Evolutionary conservation across 768 basidiomycete species (phyloP).

Genomic region (Scleroderma citrinum): DNA sequence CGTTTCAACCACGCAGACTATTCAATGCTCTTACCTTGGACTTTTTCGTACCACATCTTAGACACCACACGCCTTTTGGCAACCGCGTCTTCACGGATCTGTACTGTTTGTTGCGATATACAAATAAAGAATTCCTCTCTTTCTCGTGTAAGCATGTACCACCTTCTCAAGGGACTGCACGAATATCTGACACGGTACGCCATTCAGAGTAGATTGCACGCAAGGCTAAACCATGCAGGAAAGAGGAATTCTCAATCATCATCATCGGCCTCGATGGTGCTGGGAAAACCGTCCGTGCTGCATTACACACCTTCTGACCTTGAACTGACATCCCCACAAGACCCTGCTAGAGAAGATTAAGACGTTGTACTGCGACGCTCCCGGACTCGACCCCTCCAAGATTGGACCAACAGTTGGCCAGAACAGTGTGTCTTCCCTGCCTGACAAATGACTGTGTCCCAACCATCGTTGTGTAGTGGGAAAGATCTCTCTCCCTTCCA

Average conservation of each 20-base stretch:
- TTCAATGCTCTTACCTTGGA: too few relatives aligned
- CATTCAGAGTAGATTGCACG: background rate
- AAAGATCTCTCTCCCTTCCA: slow-evolving; percentile 87
- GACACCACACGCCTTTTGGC: too few relatives aligned
- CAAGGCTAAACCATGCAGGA: slow-evolving; percentile 37
- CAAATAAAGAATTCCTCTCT: too few relatives aligned
- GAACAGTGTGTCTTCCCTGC: slow-evolving; percentile 63
- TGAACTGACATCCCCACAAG: slow-evolving; percentile 31
- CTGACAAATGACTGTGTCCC: background rate
- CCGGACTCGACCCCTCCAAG: slow-evolving; percentile 86
- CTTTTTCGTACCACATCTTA: too few relatives aligned
- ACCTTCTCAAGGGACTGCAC: slow-evolving; percentile 88
- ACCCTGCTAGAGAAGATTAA: slow-evolving; percentile 92
- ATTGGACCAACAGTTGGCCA: slow-evolving; percentile 97
- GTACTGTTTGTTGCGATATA: too few relatives aligned
- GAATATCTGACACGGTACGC: slow-evolving; percentile 78
- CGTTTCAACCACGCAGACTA: too few relatives aligned
- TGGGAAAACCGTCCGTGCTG: slow-evolving; percentile 70
- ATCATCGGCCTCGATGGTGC: slow-evolving; percentile 92
- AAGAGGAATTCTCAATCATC: slow-evolving; percentile 89
- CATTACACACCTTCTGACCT: background rate
- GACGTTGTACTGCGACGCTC: slow-evolving; percentile 81
- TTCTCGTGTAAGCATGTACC: too few relatives aligned
- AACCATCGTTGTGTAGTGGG: slow-evolving; percentile 52
- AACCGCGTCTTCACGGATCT: too few relatives aligned